Base-by-base conservation (phyloP, 116 monocot species). In the Thalassia testudinum region DNA sequence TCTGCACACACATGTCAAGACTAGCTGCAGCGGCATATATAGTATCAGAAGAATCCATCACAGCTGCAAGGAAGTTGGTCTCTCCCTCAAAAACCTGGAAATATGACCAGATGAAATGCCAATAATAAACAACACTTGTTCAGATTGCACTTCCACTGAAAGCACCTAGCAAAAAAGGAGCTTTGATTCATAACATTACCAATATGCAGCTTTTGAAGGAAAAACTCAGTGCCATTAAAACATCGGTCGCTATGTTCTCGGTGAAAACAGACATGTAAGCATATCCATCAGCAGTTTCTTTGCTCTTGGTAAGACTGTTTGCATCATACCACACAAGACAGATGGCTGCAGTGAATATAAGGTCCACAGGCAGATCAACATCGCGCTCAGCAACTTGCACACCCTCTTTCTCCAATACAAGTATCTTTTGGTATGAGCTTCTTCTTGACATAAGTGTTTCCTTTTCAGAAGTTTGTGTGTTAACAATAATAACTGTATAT, bases 21-120 rank as follows among this genome's bases (percentile, higher is more conserved):
- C 75, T 82, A 24, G 81, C 79, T 62, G 95, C 79, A 38, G 95
- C 88, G 28, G 95, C 84, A 75, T 88, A 97, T 23, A 97, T 70
- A 62, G 75, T 52, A 78, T 82, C 89, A 25, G 82, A 97, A 56
- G 72, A 84, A 29, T 85, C 88, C 95, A 97, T 88, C 66, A 85
- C 62, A 38, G 66, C 64, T 58, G 67, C 64, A 52, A 97, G 71
- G 24, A 79, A 76, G 50, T 37, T 72, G 47, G 42, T 76, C 56
- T 85, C 82, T 59, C 88, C 95, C 70, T 97, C 95, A 58, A 97
- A 97, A 45, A 97, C 67, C 95, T 97, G 45, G 43, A 64, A 65
- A 55, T 43, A 16, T 5, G 15, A 20, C 2, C 45, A 45, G 4
- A 45, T n/a, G 4, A 45, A n/a, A 45, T 45, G n/a, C n/a, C 19